Evolutionary conservation across 164 flowering plant genomes (phyloP).

Genomic region (Piper longum): DNA sequence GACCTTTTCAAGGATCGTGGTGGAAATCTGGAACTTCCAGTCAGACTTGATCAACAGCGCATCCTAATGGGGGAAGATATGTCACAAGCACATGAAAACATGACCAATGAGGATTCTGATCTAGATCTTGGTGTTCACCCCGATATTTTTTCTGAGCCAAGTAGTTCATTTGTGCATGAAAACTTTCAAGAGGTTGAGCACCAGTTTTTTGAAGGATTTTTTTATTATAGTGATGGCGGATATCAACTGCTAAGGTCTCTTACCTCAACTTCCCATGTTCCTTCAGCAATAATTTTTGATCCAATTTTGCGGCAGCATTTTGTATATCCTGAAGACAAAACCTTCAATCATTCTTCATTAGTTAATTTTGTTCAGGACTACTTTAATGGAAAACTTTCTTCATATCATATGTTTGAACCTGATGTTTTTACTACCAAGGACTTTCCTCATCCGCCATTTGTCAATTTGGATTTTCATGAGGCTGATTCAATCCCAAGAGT

Average conservation of each 20-base stretch:
- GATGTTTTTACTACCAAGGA: slow-evolving; percentile 22
- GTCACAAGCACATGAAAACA: neutral
- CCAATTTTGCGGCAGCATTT: slow-evolving; percentile 56
- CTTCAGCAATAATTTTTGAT: slow-evolving; percentile 64
- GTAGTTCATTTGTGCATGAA: slow-evolving; percentile 5
- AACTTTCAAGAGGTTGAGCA: slow-evolving; percentile 8
- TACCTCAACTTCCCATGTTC: slow-evolving; percentile 43
- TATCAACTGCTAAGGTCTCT: slow-evolving; percentile 43
- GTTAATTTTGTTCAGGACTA: slow-evolving; percentile 38
- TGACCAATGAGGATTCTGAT: no score
- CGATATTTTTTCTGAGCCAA: slow-evolving; percentile 10
- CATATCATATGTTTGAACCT: slow-evolving; percentile 50
- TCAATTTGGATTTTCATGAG: slow-evolving; percentile 70
- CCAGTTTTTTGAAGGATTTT: slow-evolving; percentile 30
- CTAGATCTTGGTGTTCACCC: neutral
- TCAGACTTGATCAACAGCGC: neutral
- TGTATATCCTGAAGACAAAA: slow-evolving; percentile 31
- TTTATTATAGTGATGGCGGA: slow-evolving; percentile 68
- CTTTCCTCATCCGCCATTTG: slow-evolving; percentile 46
- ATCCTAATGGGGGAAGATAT: neutral
- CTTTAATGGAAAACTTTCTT: slow-evolving; percentile 52
- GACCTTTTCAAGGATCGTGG: neutral
- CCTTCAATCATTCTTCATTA: slow-evolving; percentile 29
- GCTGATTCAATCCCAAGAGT: slow-evolving; percentile 55
- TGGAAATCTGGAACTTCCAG: neutral